Percentiles rank a stretch among this genome's conserved stretches.
Evolutionary conservation across 164 flowering plant genomes (phyloP).

Genomic region (Berberis vulgaris): DNA sequence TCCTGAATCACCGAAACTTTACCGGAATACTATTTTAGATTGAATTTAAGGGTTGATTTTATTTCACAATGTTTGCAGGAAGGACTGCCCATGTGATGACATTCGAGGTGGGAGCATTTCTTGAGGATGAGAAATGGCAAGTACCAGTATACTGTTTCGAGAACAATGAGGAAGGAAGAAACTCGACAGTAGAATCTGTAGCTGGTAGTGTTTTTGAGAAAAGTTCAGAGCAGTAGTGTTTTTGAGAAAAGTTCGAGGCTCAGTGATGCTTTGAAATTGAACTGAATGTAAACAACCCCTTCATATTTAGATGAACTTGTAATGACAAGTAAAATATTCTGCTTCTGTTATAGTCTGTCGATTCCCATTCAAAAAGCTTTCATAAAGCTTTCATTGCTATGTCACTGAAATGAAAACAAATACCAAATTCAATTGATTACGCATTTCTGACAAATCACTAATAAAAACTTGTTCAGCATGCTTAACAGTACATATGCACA

Average conservation of each 20-base stretch:
- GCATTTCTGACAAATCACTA: too few species aligned
- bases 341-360: too few species aligned
- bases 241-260: conserved; percentile 1
- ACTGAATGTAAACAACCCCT: too few species aligned
- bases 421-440: too few species aligned
- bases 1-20: neutral
- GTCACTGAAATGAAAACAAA: too few species aligned
- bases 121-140: conserved; percentile 25
- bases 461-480: too few species aligned
- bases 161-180: conserved; percentile 8
- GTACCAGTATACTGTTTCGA: conserved; percentile 42
- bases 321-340: too few species aligned
- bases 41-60: neutral
- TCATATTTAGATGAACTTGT: too few species aligned
- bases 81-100: conserved; percentile 33
- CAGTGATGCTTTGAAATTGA: too few species aligned
- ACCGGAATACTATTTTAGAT: neutral
- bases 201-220: neutral
- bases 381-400: too few species aligned
- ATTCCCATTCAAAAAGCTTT: too few species aligned
- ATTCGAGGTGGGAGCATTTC: conserved; percentile 37
- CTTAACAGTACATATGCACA: too few species aligned
- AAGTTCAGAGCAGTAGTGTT: neutral
- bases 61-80: conserved; percentile 17
- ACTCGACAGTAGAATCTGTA: neutral